phyloP scores from a whole-genome alignment of 1,284 basidiomycete species.

The Pulchroboletus neoregius region DNA sequence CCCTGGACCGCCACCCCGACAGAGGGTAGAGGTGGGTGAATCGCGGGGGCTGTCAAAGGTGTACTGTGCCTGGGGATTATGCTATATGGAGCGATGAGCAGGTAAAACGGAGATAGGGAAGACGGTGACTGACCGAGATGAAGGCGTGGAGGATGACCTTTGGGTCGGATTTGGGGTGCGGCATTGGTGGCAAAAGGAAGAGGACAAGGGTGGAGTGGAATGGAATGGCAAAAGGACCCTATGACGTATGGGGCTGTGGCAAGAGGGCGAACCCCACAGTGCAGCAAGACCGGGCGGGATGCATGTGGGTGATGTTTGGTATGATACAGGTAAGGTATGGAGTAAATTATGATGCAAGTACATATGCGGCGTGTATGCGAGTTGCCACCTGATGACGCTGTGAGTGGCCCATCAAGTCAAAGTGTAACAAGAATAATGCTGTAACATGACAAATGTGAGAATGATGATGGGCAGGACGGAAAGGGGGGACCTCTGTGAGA shows the following conservation, averaged over 20 bases:
- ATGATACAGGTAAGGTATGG: constrained; percentile 29
- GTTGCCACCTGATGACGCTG: constrained; percentile 4
- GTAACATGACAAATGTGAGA: constrained; percentile 21
- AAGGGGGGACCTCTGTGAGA: constrained; percentile 15
- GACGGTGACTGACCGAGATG: constrained; percentile 34
- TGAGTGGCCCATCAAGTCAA: constrained; percentile 9
- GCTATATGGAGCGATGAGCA: constrained; percentile 32
- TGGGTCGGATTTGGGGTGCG: constrained; percentile 8
- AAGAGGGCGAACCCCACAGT: not conserved
- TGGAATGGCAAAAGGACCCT: constrained; percentile 1
- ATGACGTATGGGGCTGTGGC: constrained; percentile 30
- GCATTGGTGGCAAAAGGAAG: constrained; percentile 19
- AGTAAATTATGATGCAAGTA: constrained; percentile 28
- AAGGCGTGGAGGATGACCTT: constrained; percentile 35
- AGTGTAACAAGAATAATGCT: constrained; percentile 13
- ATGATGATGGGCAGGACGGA: not conserved
- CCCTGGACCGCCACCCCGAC: constrained; percentile 45
- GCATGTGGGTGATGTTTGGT: constrained; percentile 21
- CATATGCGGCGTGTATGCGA: constrained; percentile 24
- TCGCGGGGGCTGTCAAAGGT: constrained; percentile 60
- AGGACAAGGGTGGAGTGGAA: constrained; percentile 6
- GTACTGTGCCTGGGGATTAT: constrained; percentile 48
- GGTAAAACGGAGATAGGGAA: not conserved
- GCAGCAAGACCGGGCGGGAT: constrained; percentile 2
- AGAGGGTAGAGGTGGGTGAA: constrained; percentile 52